Evolutionary conservation across 345 rosid genomes (phyloP).

Genomic region (Ceriops zippeliana): DNA sequence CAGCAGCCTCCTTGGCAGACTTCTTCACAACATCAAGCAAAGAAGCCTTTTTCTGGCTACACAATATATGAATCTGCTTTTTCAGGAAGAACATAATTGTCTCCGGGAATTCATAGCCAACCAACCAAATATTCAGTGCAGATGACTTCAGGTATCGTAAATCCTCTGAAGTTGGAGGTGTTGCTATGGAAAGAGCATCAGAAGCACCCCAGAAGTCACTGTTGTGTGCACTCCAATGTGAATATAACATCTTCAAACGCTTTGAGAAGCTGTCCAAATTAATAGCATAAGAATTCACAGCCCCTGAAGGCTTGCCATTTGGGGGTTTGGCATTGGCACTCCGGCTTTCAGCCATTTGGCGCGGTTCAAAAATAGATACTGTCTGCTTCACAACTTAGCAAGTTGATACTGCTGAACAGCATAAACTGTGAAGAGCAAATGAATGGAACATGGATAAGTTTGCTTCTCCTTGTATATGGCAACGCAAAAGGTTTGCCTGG

Average conservation of each 20-base stretch:
- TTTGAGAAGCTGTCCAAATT: slow-evolving; percentile 54
- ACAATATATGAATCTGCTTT: slow-evolving; percentile 78
- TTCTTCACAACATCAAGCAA: slow-evolving; percentile 66
- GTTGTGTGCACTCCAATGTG: slow-evolving; percentile 59
- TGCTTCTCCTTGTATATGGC: not conserved
- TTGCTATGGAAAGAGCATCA: slow-evolving; percentile 64
- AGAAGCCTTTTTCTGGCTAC: slow-evolving; percentile 76
- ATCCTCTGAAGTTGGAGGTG: slow-evolving; percentile 86
- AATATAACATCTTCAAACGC: slow-evolving; percentile 62
- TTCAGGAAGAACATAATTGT: slow-evolving; percentile 77
- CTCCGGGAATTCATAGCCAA: slow-evolving; percentile 96
- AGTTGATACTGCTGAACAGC: not conserved
- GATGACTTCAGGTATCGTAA: slow-evolving; percentile 84
- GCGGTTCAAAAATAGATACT: not conserved
- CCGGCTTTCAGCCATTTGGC: slow-evolving; percentile 57
- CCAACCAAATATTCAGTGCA: slow-evolving; percentile 81
- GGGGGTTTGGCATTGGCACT: slow-evolving; percentile 50
- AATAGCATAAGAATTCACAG: slow-evolving; percentile 48
- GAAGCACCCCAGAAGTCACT: slow-evolving; percentile 67
- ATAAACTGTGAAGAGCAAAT: slow-evolving; percentile 3
- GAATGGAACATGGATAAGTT: not conserved
- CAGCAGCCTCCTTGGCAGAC: slow-evolving; percentile 62
- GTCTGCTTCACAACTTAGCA: not conserved
- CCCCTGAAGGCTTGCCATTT: slow-evolving; percentile 25
- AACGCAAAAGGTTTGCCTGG: not conserved